Percentiles rank a stretch among this genome's conserved stretches.
phyloP scores from a whole-genome alignment of 2,329 filamentous ascomycete genomes.

The Botrytis fragariae region DNA sequence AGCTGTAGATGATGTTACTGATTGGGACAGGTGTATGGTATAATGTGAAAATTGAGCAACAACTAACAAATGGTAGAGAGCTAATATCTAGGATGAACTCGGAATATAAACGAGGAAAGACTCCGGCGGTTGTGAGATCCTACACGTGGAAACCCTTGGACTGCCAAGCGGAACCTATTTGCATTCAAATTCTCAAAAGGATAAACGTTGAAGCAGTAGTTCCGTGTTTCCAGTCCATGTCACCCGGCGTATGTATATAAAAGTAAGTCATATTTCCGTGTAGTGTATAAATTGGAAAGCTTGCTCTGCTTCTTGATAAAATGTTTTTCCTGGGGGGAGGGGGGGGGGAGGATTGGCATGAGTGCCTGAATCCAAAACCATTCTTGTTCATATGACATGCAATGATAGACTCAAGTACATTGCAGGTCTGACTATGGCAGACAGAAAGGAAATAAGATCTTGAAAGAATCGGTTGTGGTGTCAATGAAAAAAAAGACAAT shows the following conservation, averaged over 20 bases:
- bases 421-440: background rate
- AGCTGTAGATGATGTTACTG: background rate
- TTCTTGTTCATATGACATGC: background rate
- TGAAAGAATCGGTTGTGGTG: background rate
- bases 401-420: background rate
- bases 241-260: accelerated
- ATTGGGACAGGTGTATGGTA: background rate
- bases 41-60: background rate
- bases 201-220: background rate
- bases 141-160: background rate
- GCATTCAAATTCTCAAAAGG: background rate
- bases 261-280: accelerated
- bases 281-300: accelerated
- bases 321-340: too few relatives aligned
- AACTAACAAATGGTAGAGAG: background rate
- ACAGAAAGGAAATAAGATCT: accelerated
- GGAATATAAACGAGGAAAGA: accelerated
- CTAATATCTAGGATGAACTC: background rate
- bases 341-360: too few relatives aligned
- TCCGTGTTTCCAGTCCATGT: accelerated
- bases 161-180: background rate
- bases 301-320: accelerated
- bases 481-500: accelerated
- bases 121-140: accelerated
- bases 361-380: background rate